Base-by-base conservation (phyloP, 169 alveolate species). In the Plasmodium sp. region DNA sequence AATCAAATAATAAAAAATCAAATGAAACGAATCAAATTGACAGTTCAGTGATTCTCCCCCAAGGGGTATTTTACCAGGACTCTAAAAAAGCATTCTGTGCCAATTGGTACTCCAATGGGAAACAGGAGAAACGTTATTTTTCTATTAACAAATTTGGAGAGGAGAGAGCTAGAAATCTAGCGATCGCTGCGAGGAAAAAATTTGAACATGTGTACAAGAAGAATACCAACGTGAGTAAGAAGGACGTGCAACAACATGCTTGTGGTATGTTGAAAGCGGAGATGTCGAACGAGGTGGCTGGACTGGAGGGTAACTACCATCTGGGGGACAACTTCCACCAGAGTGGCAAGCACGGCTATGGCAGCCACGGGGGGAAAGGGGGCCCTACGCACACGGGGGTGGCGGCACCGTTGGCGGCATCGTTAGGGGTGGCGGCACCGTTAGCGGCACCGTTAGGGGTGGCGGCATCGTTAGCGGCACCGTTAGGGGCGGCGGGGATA, bases 21-120 rank as follows among this genome's bases (percentile, higher is more conserved):
- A 45, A 18, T 34, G 95, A 92, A 3, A 34, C 48, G 36, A 81
- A 51, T 77, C n/a, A 81, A 51, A n/a, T 72, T 6, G 92, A 92
- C 5, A 22, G 27, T 1, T 81, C 95, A 14, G 92, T 92, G n/a
- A 81, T 79, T 43, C 75, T 92, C 58, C 95, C 95, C 12, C 95
- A 92, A 41, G 95, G 95, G 5, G 95, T 92, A 0, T 92, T 92
- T 33, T 92, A 92, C 51, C 95, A 92, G 34, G 95, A 92, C 83
- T 92, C 95, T 2, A 92, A 92, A 33, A 92, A 92, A 81, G 95
- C 95, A 2, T 92, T 92, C 62, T 92, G 95, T 92, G 98, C 98
- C 5, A 96, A 96, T 27, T 96, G 98, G 98, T 96, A 96, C 67
- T 97, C 96, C 16, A 96, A 96, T 94, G 96, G 98, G 67, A 96